phyloP scores from a whole-genome alignment of 2,329 filamentous ascomycete genomes.

The Didymella keratinophila region DNA sequence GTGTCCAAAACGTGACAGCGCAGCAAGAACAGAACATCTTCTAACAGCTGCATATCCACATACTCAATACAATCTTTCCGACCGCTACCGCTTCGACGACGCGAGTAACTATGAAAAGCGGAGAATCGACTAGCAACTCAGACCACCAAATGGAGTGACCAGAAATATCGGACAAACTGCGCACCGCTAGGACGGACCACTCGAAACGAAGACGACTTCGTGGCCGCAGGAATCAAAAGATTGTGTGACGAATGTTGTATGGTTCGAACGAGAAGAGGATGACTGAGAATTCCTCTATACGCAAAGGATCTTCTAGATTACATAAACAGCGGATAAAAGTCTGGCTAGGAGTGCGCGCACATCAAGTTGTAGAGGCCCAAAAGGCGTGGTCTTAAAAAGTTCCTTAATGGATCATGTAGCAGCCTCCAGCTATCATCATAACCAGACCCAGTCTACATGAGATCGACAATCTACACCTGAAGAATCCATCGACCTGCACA shows the following conservation, averaged over 20 bases:
- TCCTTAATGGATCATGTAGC: neutral
- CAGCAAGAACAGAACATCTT: neutral
- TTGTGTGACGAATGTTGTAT: neutral
- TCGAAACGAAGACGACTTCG: neutral
- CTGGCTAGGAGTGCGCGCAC: neutral
- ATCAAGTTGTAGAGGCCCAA: neutral
- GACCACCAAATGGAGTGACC: neutral
- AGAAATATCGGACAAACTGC: neutral
- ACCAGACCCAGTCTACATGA: neutral
- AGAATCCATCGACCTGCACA: neutral
- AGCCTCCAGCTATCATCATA: neutral
- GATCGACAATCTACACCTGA: neutral
- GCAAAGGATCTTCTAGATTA: neutral
- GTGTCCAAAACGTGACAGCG: conserved; percentile 2
- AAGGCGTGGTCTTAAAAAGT: no score
- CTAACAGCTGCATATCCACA: neutral
- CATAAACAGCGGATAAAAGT: neutral
- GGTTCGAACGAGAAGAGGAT: neutral
- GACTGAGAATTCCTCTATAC: neutral
- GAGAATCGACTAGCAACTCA: neutral
- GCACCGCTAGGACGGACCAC: neutral
- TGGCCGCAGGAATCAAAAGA: neutral
- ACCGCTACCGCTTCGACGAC: neutral
- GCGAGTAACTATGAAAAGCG: neutral
- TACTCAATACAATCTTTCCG: neutral